Evolutionary conservation across 1,139 yeast species (phyloP).

Genomic region (Diutina pseudorugosa): DNA sequence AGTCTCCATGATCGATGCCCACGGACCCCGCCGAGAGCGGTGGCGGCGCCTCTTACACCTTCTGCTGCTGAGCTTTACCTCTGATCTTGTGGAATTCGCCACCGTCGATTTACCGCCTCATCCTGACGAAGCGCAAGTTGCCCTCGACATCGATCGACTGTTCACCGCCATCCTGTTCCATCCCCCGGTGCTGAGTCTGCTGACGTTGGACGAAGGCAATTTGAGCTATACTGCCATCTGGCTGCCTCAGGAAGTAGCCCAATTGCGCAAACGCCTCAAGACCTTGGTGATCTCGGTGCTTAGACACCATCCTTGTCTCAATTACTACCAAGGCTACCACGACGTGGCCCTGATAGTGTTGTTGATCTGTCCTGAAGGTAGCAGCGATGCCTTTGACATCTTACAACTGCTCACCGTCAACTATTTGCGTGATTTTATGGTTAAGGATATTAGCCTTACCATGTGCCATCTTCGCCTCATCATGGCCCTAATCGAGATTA

Average conservation of each 20-base stretch:
- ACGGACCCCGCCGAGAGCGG: neutral
- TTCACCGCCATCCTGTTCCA: constrained; percentile 30
- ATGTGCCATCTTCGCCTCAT: constrained; percentile 53
- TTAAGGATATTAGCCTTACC: constrained; percentile 54
- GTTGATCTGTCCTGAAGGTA: constrained; percentile 32
- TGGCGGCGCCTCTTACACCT: neutral
- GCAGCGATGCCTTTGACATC: constrained; percentile 8
- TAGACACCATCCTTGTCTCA: constrained; percentile 45
- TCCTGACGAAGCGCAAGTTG: constrained; percentile 66
- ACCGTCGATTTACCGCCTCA: neutral
- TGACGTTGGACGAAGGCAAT: constrained; percentile 9
- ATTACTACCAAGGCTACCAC: constrained; percentile 89
- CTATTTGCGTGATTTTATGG: constrained; percentile 78
- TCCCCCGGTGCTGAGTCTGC: constrained; percentile 11
- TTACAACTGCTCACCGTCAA: constrained; percentile 47
- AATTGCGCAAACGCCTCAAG: constrained; percentile 28
- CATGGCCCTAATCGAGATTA: constrained; percentile 42
- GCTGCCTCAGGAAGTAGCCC: constrained; percentile 21
- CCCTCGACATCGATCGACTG: constrained; percentile 65
- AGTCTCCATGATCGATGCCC: neutral
- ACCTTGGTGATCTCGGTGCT: constrained; percentile 43
- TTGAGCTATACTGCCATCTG: constrained; percentile 25
- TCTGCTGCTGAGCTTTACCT: neutral
- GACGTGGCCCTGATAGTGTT: constrained; percentile 70
- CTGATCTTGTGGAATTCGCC: neutral